Evolutionary conservation across 1,284 basidiomycete species (phyloP), one percentile per base, ranked within the genome.

Genomic region (Apiotrichum montevideense): DNA sequence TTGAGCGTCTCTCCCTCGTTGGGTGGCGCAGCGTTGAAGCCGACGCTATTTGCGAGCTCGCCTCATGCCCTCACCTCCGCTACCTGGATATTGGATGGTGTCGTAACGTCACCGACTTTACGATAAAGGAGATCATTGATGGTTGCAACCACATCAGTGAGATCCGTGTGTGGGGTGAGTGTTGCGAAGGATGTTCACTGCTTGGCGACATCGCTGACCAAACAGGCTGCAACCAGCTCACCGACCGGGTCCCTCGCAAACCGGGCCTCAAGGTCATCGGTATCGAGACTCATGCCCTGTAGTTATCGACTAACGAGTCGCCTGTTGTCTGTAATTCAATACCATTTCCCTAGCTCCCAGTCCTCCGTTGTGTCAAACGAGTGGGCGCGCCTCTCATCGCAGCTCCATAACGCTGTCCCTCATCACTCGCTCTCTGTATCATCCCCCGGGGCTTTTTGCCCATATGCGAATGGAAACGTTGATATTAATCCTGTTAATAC

Each of bases 41-140:
- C 37, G 82, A 83, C 9, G 80, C 82, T 1, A 74, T 96, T 41
- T 77, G 73, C 47, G 64, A 64, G 42, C 80, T 95, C 35, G 82
- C 80, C 0, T 65, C 67, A 0, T 83, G 82, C 15, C 72, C 68
- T 4, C 75, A 80, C 32, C 67, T 97, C 63, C 78, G 75, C 61
- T 80, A 78, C 67, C 68, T 98, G 39, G 90, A 98, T 68, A 73
- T 96, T 6, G 87, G 92, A 1, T 98, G 90, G 82, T 94, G 93
- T 63, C 79, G 95, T 44, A 81, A 84, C 40, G 81, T 90, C 35
- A 87, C 94, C 63, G 88, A 98, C 72, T 91, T 87, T 67, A 79
- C 88, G 2, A 75, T 98, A 59, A 87, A 88, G 72, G 80, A 76
- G 21, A 77, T 91, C 66, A 71, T 91, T 62, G 84, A 87, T 13